phyloP scores from a whole-genome alignment of 2,329 filamentous ascomycete species.

The Ophiosphaerella herpotricha region DNA sequence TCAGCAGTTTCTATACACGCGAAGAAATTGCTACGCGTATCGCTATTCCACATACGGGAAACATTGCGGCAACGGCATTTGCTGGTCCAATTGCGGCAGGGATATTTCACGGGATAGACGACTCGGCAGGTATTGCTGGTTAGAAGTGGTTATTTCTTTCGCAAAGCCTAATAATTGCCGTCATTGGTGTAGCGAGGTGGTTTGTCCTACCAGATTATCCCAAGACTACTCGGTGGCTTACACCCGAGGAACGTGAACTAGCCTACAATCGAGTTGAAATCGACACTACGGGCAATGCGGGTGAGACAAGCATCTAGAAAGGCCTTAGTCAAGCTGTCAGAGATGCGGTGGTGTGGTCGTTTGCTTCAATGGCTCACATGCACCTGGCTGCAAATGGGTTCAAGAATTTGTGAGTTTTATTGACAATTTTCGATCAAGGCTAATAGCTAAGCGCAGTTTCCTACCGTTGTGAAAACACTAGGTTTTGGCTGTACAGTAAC shows the following conservation, averaged over 20 bases:
- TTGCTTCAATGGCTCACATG: conserved; percentile 23
- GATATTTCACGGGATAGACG: conserved; percentile 42
- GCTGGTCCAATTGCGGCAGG: conserved; percentile 49
- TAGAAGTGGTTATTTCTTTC: conserved; percentile 44
- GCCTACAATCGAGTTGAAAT: conserved; percentile 37
- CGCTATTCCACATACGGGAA: conserved; percentile 46
- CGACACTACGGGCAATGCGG: conserved; percentile 50
- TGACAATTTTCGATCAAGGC: too few relatives aligned
- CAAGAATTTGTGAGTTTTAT: conserved; percentile 29
- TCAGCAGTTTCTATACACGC: conserved; percentile 44
- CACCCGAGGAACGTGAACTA: conserved; percentile 47
- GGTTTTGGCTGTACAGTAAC: conserved; percentile 39
- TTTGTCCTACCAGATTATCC: conserved; percentile 27
- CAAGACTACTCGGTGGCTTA: conserved; percentile 50
- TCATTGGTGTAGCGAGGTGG: conserved; percentile 9
- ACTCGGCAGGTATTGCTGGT: conserved; percentile 45
- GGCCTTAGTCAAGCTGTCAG: conserved; percentile 17
- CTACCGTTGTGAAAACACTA: conserved; percentile 37
- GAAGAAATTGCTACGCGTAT: conserved; percentile 42
- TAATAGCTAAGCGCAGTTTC: conserved; percentile 11
- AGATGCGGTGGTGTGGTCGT: conserved; percentile 21
- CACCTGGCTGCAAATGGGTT: conserved; percentile 24
- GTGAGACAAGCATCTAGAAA: conserved; percentile 17
- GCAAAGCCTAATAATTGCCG: too few relatives aligned
- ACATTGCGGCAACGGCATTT: conserved; percentile 47